Evolutionary conservation across 2,329 filamentous ascomycete genomes (phyloP).

Genomic region (Paecilomyces sp.): DNA sequence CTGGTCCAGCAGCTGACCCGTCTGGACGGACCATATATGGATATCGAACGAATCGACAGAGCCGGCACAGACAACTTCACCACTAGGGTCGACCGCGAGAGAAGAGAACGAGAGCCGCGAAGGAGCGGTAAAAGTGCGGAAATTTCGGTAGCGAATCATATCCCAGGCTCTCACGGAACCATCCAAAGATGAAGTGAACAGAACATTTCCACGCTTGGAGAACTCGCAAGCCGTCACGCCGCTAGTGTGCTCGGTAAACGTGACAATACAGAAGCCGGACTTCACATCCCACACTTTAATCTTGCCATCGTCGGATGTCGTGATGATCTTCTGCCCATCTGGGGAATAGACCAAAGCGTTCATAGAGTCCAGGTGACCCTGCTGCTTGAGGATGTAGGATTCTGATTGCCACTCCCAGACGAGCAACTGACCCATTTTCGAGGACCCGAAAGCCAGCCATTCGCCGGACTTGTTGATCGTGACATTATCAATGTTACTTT

Average conservation of each 20-base stretch:
- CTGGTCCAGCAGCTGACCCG: conserved; percentile 85
- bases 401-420: conserved; percentile 99
- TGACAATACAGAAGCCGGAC: conserved; percentile 95
- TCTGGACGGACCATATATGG: conserved; percentile 98
- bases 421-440: conserved; percentile 87
- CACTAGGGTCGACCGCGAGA: conserved; percentile 91
- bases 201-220: conserved; percentile 86
- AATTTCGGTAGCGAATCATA: conserved; percentile 90
- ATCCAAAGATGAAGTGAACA: conserved; percentile 92
- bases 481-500: conserved; percentile 92
- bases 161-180: conserved; percentile 95
- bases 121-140: conserved; percentile 92
- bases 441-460: conserved; percentile 95
- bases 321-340: conserved; percentile 87
- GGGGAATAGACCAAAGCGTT: conserved; percentile 90
- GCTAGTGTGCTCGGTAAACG: conserved; percentile 93
- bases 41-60: conserved; percentile 96
- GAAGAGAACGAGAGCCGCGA: conserved; percentile 87
- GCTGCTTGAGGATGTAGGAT: conserved; percentile 96
- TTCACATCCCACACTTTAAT: conserved; percentile 98
- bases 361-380: conserved; percentile 94
- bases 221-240: conserved; percentile 91
- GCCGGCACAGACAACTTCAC: conserved; percentile 91
- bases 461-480: conserved; percentile 91
- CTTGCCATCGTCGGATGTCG: conserved; percentile 91